Percentiles rank a stretch among this genome's conserved stretches.
phyloP scores from a whole-genome alignment of 805 yeast species.

The Suhomyces pyralidae region DNA sequence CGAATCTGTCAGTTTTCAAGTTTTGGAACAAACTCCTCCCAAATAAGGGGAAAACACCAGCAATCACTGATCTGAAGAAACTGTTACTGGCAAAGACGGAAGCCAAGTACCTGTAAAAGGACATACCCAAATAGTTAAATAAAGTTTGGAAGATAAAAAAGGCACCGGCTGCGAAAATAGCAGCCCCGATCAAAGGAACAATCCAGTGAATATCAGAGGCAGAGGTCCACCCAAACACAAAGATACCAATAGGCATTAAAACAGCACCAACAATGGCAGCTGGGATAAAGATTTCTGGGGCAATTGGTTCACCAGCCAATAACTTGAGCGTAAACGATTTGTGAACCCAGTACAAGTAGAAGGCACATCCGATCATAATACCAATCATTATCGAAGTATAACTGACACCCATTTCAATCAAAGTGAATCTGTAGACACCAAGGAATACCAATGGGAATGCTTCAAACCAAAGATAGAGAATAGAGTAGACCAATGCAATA shows the following conservation, averaged over 20 bases:
- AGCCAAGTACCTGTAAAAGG: constrained; percentile 50
- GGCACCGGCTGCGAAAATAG: constrained; percentile 20
- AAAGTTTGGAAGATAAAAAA: constrained; percentile 47
- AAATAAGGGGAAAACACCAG: constrained; percentile 63
- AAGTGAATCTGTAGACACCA: constrained; percentile 44
- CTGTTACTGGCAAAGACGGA: constrained; percentile 60
- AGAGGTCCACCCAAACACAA: constrained; percentile 21
- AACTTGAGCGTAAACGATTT: constrained; percentile 13
- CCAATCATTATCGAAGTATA: constrained; percentile 50
- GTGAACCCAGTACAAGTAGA: constrained; percentile 9
- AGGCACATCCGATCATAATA: constrained; percentile 16
- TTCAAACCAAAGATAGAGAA: constrained; percentile 57
- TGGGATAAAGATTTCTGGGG: constrained; percentile 19
- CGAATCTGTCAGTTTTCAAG: constrained; percentile 45
- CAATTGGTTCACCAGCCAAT: constrained; percentile 9
- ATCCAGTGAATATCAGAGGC: constrained; percentile 18
- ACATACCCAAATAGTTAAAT: constrained; percentile 47
- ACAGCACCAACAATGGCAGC: constrained; percentile 20
- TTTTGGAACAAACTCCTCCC: constrained; percentile 57
- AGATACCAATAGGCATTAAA: constrained; percentile 20
- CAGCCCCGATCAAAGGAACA: constrained; percentile 20
- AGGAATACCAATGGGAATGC: constrained; percentile 56
- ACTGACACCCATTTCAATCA: constrained; percentile 46
- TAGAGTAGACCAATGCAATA: constrained; percentile 51
- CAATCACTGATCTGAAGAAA: constrained; percentile 49